Percentiles rank a stretch among this genome's conserved stretches.
Conservation (phyloP, 2,329 filamentous ascomycete species). For the Sclerotinia minor region DNA sequence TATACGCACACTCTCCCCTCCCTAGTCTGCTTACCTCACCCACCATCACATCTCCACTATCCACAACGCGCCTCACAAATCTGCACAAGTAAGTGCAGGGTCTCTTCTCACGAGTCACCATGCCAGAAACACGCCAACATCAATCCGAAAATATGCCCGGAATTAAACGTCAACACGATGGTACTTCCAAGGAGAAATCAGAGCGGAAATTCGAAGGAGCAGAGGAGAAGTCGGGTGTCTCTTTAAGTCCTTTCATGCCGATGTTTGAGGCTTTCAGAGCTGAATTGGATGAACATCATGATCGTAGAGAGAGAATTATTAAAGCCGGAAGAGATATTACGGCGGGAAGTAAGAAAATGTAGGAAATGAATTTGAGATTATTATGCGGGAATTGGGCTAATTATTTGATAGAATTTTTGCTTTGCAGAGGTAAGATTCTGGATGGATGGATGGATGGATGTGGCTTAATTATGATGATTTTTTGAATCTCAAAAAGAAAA, state of each 20-base stretch:
- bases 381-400: slow-evolving; percentile 12
- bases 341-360: slow-evolving; percentile 96
- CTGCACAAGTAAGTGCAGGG: slow-evolving; percentile 7
- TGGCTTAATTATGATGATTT: neutral
- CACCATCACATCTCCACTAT: slow-evolving; percentile 1
- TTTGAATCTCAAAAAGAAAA: neutral
- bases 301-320: slow-evolving; percentile 83
- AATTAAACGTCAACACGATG: slow-evolving; percentile 25
- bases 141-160: slow-evolving; percentile 17
- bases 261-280: slow-evolving; percentile 86
- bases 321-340: slow-evolving; percentile 93
- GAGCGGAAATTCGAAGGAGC: slow-evolving; percentile 47
- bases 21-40: slow-evolving; percentile 14
- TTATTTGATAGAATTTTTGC: slow-evolving; percentile 68
- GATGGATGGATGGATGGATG: slow-evolving; percentile 42
- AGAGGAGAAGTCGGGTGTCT: slow-evolving; percentile 37
- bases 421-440: slow-evolving; percentile 63
- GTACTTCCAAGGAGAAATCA: slow-evolving; percentile 21
- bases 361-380: slow-evolving; percentile 40
- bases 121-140: slow-evolving; percentile 4
- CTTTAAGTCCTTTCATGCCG: slow-evolving; percentile 53
- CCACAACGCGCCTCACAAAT: slow-evolving; percentile 16
- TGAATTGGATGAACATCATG: slow-evolving; percentile 92
- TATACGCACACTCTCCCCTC: neutral
- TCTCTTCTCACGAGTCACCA: neutral